phyloP scores from a whole-genome alignment of 176 grass and related monocot genomes.

The Juncus effusus region DNA sequence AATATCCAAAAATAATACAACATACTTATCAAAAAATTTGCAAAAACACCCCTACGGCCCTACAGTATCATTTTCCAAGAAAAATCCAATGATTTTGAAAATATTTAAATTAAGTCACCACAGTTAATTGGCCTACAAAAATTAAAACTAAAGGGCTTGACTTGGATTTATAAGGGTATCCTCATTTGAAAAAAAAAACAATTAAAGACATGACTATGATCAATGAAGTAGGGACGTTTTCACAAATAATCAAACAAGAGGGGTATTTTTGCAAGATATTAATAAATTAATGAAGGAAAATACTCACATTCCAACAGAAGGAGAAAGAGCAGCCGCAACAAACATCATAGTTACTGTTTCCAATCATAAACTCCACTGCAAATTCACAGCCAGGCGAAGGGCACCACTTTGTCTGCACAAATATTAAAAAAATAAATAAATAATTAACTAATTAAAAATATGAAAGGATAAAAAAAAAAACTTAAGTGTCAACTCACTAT shows the following conservation, averaged over 20 bases:
- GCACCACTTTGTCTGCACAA: slow-evolving; percentile 89
- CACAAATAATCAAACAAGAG: too few relatives aligned
- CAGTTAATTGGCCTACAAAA: too few relatives aligned
- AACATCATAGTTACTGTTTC: slow-evolving; percentile 65
- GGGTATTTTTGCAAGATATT: not conserved
- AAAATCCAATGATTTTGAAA: too few relatives aligned
- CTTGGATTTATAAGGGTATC: too few relatives aligned
- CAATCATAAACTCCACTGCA: slow-evolving; percentile 68
- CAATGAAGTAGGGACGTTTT: not conserved
- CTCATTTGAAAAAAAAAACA: too few relatives aligned
- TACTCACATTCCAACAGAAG: slow-evolving; percentile 97
- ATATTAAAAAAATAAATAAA: not conserved
- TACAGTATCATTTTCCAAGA: too few relatives aligned
- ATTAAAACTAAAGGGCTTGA: too few relatives aligned
- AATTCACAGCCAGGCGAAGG: slow-evolving; percentile 83
- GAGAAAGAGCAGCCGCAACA: slow-evolving; percentile 55
- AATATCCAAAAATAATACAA: not conserved
- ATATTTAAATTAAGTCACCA: too few relatives aligned
- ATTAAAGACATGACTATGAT: too few relatives aligned
- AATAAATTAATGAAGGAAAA: not conserved
- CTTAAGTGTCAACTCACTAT: not conserved
- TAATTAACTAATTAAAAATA: slow-evolving; percentile 12
- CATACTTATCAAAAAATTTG: not conserved
- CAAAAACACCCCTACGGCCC: too few relatives aligned
- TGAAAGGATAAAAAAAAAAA: slow-evolving; percentile 2